Percentiles rank a stretch among this genome's conserved stretches.
Evolutionary conservation across 1,284 basidiomycete genomes (phyloP).

Genomic region (Trametes polyzona): DNA sequence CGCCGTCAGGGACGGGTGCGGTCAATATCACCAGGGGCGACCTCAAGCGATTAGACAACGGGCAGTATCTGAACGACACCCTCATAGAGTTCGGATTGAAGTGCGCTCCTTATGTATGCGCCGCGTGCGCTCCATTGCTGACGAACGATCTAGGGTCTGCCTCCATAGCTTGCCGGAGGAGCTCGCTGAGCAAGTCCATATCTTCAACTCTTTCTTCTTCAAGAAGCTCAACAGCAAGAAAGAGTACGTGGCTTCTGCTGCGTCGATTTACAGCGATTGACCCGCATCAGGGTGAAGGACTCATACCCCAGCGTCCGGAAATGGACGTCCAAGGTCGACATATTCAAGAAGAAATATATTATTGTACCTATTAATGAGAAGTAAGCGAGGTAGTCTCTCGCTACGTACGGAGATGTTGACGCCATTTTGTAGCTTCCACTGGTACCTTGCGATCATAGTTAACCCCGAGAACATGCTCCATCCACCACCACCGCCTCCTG

Average conservation of each 20-base stretch:
- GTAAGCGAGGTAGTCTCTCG: constrained; percentile 46
- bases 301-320: constrained; percentile 88
- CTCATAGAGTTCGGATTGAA: constrained; percentile 95
- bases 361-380: constrained; percentile 97
- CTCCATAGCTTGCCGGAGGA: constrained; percentile 57
- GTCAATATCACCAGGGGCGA: constrained; percentile 84
- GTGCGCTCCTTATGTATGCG: constrained; percentile 46
- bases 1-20: constrained; percentile 68
- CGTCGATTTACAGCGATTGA: not conserved
- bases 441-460: constrained; percentile 96
- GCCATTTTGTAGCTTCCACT: constrained; percentile 76
- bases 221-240: constrained; percentile 84
- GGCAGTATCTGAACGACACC: constrained; percentile 94
- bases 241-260: constrained; percentile 33
- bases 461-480: constrained; percentile 71
- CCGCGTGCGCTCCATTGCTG: not conserved
- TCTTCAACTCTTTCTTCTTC: constrained; percentile 99
- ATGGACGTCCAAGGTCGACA: constrained; percentile 89
- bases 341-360: constrained; percentile 92
- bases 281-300: constrained; percentile 51
- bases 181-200: constrained; percentile 77
- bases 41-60: constrained; percentile 68
- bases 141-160: constrained; percentile 60
- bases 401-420: not conserved
- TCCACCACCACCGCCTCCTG: constrained; percentile 41